Base-by-base conservation (phyloP, 371 early-diverging fungal species). In the Mortierella sp. region DNA sequence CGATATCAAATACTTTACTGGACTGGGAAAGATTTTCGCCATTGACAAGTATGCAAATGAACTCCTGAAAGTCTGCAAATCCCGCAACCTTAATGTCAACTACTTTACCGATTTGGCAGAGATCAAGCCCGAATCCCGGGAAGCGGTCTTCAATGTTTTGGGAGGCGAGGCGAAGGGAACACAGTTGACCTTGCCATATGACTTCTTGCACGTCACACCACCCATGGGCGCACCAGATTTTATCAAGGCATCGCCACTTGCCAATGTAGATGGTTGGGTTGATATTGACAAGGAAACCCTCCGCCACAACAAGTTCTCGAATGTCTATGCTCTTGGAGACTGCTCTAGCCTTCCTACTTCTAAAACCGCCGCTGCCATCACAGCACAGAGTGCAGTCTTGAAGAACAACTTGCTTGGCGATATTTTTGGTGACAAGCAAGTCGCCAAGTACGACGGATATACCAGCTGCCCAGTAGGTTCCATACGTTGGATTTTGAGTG, bases 311-410 rank as follows among this genome's bases (percentile, higher is more conserved):
- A 92, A 90, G 76, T 96, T 90, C 83, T 69, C 89, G 70, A 95
- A 96, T 65, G 87, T 96, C 22, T 96, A 90, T 74, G 84, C 95
- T 9, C 85, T 96, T 1, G 97, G 97, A 68, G 97, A 96, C 79
- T 91, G 92, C 77, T 92, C 94, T 22, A 91, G 90, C 21, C 85
- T 93, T 38, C 96, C 97, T n/a, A 96, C 96, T 0, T 94, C 94
- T 76, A 96, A 96, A 87, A 96, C 97, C 1, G 96, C 96, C 0
- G 96, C 96, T 21, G 96, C 97, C 21, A 94, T 94, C 65, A 92
- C 96, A 8, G 90, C 89, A 43, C 93, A 96, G 86, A 91, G 95
- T 5, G 89, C 86, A 24, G 94, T 95, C 0, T 76, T 95, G 40
- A 93, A 90, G 82, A 84, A 86, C 77, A 96, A 96, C 84, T 81